Percentiles rank a stretch among this genome's conserved stretches.
phyloP scores from a whole-genome alignment of 805 yeast species.

The Schwanniomyces vanrijiae region DNA sequence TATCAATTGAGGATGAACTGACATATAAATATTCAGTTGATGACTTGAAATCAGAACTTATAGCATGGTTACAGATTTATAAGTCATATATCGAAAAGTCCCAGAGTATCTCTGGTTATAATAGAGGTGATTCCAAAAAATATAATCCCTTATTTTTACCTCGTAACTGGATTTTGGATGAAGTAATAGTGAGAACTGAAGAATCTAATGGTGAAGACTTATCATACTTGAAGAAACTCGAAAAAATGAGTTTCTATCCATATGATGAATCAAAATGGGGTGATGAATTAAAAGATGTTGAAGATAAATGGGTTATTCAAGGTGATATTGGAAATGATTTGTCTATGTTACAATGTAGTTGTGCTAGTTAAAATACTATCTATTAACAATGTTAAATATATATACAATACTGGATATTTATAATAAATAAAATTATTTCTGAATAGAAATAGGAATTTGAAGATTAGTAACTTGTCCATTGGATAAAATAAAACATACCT shows the following conservation, averaged over 20 bases:
- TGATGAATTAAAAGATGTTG: conserved; percentile 57
- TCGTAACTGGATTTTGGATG: conserved; percentile 82
- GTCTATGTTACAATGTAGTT: conserved; percentile 73
- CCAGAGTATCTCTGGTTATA: conserved; percentile 9
- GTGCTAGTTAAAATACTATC: conserved; percentile 44
- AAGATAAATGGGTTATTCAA: conserved; percentile 49
- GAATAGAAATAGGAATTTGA: conserved; percentile 31
- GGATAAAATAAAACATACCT: conserved; percentile 16
- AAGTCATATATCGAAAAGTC: conserved; percentile 42
- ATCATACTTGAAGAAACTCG: conserved; percentile 56
- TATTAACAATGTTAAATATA: background rate
- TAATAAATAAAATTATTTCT: conserved; percentile 11
- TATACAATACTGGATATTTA: background rate
- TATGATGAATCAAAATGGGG: conserved; percentile 72
- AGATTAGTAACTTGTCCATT: conserved; percentile 20
- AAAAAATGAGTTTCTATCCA: conserved; percentile 74
- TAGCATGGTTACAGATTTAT: conserved; percentile 55
- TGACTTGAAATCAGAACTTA: conserved; percentile 41
- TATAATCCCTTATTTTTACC: conserved; percentile 82
- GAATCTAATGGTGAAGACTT: conserved; percentile 51
- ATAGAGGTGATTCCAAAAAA: conserved; percentile 32
- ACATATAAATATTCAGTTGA: conserved; percentile 24
- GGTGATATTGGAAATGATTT: conserved; percentile 51
- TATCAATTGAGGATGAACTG: conserved; percentile 22
- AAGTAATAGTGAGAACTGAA: conserved; percentile 62